Percentiles rank a stretch among this genome's conserved stretches.
Conservation (phyloP, 1,284 basidiomycete genomes). For the Mrakiaceae sp. region DNA sequence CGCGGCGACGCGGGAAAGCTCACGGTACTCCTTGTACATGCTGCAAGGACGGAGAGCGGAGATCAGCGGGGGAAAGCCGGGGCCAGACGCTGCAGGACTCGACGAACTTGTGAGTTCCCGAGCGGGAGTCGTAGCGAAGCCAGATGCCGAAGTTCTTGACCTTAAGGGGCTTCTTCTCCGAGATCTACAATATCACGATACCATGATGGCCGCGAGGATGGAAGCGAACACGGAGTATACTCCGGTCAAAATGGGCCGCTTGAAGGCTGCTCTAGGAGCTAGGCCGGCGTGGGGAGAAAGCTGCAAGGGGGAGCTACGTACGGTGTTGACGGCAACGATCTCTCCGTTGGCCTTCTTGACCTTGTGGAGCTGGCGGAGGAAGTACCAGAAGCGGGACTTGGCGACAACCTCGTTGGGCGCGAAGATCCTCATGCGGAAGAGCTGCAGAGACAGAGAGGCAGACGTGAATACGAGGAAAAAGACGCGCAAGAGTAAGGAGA, state of each 20-base stretch:
- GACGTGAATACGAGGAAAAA: background rate
- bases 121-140: slow-evolving; percentile 97
- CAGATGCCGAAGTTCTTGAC: slow-evolving; percentile 99
- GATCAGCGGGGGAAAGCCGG: background rate
- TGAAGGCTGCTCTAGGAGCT: too few relatives aligned
- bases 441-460: slow-evolving; percentile 31
- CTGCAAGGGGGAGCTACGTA: slow-evolving; percentile 42
- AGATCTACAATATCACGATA: slow-evolving; percentile 21
- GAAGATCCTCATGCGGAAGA: slow-evolving; percentile 99
- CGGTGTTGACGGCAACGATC: slow-evolving; percentile 95
- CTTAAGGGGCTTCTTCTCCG: slow-evolving; percentile 93
- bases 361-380: slow-evolving; percentile 95
- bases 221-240: too few relatives aligned
- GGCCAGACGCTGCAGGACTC: slow-evolving; percentile 35
- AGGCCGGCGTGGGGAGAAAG: too few relatives aligned
- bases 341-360: slow-evolving; percentile 99
- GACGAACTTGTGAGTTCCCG: slow-evolving; percentile 95
- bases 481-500: background rate
- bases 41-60: background rate
- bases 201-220: too few relatives aligned
- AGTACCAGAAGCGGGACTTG: slow-evolving; percentile 99
- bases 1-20: slow-evolving; percentile 85
- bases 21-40: slow-evolving; percentile 85
- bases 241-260: too few relatives aligned
- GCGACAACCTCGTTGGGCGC: slow-evolving; percentile 96